Evolutionary conservation across 768 basidiomycete genomes (phyloP), one percentile per base, ranked within the genome.

Genomic region (Suillus paluster): DNA sequence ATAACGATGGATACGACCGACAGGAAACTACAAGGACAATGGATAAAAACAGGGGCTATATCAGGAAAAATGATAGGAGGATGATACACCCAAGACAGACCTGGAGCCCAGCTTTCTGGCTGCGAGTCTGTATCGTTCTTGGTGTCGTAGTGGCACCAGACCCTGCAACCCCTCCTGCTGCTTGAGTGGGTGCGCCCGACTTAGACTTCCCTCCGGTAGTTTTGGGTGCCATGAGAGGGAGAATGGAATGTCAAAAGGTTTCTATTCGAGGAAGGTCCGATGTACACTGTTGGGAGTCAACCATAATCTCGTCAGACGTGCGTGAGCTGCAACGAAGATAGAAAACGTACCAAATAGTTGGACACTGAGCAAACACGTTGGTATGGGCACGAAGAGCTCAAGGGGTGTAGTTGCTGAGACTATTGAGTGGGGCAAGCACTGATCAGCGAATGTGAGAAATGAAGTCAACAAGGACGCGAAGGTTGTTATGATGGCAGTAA

Each of bases 1-100:
- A 78, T 93, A 97, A 80, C 96, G 87, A 74, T 99, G 96, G 60
- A 97, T 95, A 93, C 95, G 95, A 56, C 95, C 95, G 49, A 97
- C 96, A 41, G 95, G 95, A 76, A 97, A 97, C 94, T 95, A 68
- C 30, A 25, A 57, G 55, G 23, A 42, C 21, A 10, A 27, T 14
- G 17, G 27, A 23, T 15, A 58, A 23, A 53, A 42, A 27, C 36
- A 49, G 53, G 61, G 34, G 62, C 8, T n/a, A 57, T 52, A 49
- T n/a, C n/a, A 66, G 45, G 57, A 62, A 44, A 15, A 55, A n/a
- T 7, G 48, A 42, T 46, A 12, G 27, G 36, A 11, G 39, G 17
- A 46, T 4, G 6, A 36, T 21, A 8, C 8, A 38, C 39, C 27
- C 19, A 19, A 27, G 55, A 73, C 81, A 54, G 54, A 93, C 94